Evolutionary conservation across 2,329 filamentous ascomycete genomes (phyloP), one percentile per base, ranked within the genome.

Genomic region (Ophiostoma piceae): DNA sequence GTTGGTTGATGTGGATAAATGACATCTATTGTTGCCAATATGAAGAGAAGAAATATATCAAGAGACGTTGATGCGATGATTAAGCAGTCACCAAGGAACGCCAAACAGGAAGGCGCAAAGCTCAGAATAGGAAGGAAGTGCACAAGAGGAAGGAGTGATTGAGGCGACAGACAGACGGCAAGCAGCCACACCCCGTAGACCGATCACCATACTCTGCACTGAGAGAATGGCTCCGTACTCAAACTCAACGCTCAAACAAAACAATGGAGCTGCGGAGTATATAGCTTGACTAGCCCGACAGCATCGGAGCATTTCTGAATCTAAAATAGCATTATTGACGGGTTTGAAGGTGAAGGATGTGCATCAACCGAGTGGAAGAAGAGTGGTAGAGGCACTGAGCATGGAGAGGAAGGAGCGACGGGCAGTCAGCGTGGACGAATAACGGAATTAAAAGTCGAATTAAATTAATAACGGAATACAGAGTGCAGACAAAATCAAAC

Each of bases 261-360:
- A 47, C 19, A n/a, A 57, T 29, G 51, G 51, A 26, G 51, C 9
- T 26, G 22, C 47, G 47, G n/a, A 26, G 51, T 26, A 57, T 26
- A 57, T 26, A 57, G 22, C 3, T 57, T 57, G 9, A 26, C n/a
- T 57, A 57, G n/a, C 9, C 16, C 51, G 19, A 47, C 19, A 47
- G 16, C 43, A 19, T 57, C 51, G 22, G 51, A 29, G 51, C 22
- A 22, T 57, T 57, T 47, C 16, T 47, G 7, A 8, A 47, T n/a
- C 51, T 29, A 57, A 57, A 26, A 57, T 57, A 57, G 51, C 16
- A 26, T 57, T 29, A 26, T 57, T 12, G 16, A 57, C 51, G 51
- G 51, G 51, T 26, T 57, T 57, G 51, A 57, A 9, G 51, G n/a
- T 57, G 51, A 57, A n/a, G 51, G n/a, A 57, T 57, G 22, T 26